These are phyloP conservation scores for Saururus chinensis DNA, from an alignment of 164 flowering plant species.

Conservation along the genomic window DNA sequence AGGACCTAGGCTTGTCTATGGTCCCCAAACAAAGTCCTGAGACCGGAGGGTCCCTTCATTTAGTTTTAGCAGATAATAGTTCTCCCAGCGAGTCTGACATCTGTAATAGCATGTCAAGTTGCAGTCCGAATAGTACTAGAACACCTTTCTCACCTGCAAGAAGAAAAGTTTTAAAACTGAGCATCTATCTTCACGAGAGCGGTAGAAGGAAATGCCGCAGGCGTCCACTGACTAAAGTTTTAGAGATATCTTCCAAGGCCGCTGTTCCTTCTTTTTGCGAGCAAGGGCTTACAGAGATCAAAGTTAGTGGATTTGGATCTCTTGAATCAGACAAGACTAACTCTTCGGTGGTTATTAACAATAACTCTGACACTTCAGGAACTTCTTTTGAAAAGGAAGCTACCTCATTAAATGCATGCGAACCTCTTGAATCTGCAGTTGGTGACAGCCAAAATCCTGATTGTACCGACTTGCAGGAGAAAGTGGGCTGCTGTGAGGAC, in stretches of 20 bases:
- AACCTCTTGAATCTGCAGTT: constrained; percentile 21
- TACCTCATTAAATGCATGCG: constrained; percentile 22
- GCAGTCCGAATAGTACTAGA: constrained; percentile 29
- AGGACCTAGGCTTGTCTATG: constrained; percentile 53
- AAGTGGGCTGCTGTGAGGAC: constrained; percentile 27
- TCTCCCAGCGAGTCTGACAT: constrained; percentile 17
- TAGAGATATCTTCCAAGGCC: constrained; percentile 43
- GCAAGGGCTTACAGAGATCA: constrained; percentile 31
- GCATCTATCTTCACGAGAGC: constrained; percentile 33
- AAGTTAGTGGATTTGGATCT: constrained; percentile 33
- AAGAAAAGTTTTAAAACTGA: constrained; percentile 44
- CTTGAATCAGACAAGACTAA: constrained; percentile 28
- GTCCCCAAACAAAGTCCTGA: constrained; percentile 16
- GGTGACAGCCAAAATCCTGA: constrained; percentile 10
- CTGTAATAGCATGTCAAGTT: constrained; percentile 19
- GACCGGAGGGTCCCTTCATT: constrained; percentile 22
- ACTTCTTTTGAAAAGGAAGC: constrained; percentile 33
- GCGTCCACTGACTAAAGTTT: constrained; percentile 33
- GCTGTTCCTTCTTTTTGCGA: constrained; percentile 54
- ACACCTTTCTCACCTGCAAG: constrained; percentile 25
- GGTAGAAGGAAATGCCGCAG: constrained; percentile 58
- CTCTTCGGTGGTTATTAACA: constrained; percentile 19
- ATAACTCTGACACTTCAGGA: constrained; percentile 33
- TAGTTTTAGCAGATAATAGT: constrained; percentile 23
- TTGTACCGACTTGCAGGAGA: constrained; percentile 17